A percentile compares a stretch with the other conserved stretches of the same genome.
Conservation (phyloP, 2,329 filamentous ascomycete genomes). For the Fusarium bactridioides region DNA sequence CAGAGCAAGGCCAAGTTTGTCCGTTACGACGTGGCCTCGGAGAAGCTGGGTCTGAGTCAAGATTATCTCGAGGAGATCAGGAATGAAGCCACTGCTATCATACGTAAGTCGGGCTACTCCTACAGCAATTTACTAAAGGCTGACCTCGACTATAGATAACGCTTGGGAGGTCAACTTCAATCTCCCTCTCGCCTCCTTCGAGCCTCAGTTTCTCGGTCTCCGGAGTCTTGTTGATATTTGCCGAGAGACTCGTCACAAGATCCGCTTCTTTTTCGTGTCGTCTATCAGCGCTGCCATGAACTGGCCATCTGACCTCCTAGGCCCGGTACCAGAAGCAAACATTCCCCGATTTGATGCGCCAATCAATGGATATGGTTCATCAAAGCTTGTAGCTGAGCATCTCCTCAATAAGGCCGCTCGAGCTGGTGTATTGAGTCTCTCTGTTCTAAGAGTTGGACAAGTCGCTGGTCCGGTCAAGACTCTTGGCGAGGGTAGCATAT, state of each 20-base stretch:
- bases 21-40: background rate
- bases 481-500: background rate
- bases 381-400: background rate
- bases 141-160: background rate
- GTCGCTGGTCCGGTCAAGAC: background rate
- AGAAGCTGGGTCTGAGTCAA: background rate
- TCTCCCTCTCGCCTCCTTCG: background rate
- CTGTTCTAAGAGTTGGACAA: background rate
- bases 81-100: background rate
- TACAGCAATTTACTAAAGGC: accelerated
- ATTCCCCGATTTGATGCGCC: background rate
- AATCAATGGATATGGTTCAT: background rate
- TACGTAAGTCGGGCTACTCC: background rate
- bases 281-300: background rate
- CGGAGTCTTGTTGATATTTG: background rate
- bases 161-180: background rate
- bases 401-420: background rate
- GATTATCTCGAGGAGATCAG: background rate
- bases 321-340: background rate
- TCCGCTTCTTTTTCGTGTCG: background rate
- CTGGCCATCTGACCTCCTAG: background rate
- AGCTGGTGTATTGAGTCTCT: background rate
- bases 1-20: background rate
- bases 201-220: background rate
- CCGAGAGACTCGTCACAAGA: background rate